Evolutionary conservation across 495 filamentous ascomycete species (phyloP).

Genomic region (Bacidia rubella): DNA sequence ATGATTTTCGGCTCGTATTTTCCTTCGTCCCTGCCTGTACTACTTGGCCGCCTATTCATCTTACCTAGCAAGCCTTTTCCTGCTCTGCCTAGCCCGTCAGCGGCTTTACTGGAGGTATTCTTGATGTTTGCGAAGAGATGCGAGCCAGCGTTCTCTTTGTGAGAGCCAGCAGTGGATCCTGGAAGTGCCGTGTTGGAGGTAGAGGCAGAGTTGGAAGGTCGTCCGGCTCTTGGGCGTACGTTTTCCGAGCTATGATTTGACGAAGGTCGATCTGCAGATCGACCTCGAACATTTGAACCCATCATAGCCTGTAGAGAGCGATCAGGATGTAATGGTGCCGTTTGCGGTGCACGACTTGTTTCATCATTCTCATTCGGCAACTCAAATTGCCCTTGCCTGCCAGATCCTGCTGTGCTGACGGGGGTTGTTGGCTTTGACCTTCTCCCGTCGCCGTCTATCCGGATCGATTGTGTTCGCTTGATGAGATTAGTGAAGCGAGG

Average conservation of each 20-base stretch:
- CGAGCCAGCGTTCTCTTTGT: conserved; percentile 51
- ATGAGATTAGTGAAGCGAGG: conserved; percentile 44
- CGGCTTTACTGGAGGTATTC: conserved; percentile 55
- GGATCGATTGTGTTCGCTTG: conserved; percentile 54
- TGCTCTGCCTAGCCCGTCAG: conserved; percentile 55
- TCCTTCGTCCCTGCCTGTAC: conserved; percentile 53
- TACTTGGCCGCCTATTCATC: conserved; percentile 55
- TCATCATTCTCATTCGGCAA: conserved; percentile 2
- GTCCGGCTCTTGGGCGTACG: neutral
- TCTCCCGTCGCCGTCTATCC: conserved; percentile 33
- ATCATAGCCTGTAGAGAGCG: conserved; percentile 51
- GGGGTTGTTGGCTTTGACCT: conserved; percentile 25
- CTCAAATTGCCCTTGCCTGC: conserved; percentile 4
- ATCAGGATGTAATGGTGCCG: conserved; percentile 48
- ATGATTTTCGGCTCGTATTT: conserved; percentile 67
- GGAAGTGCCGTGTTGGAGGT: conserved; percentile 1
- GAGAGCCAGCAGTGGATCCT: conserved; percentile 34
- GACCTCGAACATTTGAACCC: conserved; percentile 43
- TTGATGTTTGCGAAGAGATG: conserved; percentile 61
- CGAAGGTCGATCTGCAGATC: conserved; percentile 47
- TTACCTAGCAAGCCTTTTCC: conserved; percentile 70
- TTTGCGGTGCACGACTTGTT: conserved; percentile 29
- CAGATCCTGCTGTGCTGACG: conserved; percentile 9
- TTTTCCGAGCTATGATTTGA: conserved; percentile 9
- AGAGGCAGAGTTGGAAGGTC: neutral